Base-by-base conservation (phyloP, 2,329 filamentous ascomycete species). In the Fusarium duplospermum region DNA sequence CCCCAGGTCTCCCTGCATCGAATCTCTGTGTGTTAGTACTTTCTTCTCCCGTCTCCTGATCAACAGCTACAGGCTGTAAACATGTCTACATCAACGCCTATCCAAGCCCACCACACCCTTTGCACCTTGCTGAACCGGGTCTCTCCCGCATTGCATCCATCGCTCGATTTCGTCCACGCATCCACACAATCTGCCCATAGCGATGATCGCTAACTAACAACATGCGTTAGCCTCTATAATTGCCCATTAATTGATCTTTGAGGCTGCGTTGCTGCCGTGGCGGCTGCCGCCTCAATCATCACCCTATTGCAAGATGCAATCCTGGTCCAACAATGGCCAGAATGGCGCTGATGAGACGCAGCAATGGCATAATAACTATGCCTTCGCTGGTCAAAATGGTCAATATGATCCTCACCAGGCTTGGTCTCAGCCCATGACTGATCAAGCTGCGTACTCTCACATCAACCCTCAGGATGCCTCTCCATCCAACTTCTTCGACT, bases 381-480 rank as follows among this genome's bases (percentile, higher is more conserved):
- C 71, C 40, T 84, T 81, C 58, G 62, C 77, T 40, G 71, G 76
- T 35, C 82, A 82, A 61, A 78, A 79, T 64, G 81, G 79, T 35
- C 82, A 84, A 40, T 86, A 82, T 73, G 83, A 85, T 59, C 80
- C 81, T 59, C 78, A 77, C 47, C 83, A 84, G 63, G 66, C 79
- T 38, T 86, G 84, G 84, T 73, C 80, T 10, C 84, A 84, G 69
- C 68, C 81, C 35, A 78, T 83, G 59, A 68, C 76, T 27, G 81
- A 81, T 20, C 83, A 83, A 67, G 60, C 79, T 22, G 69, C 76
- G 24, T 83, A 81, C 68, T 75, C 82, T 10, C 80, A 82, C 45
- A 72, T 82, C 45, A 76, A 78, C 54, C 66, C 79, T 16, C 79
- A 82, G 38, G 81, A 82, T 67, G 73, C 77, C n/a, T 75, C 79